A percentile compares a stretch with the other conserved stretches of the same genome.
phyloP scores from a whole-genome alignment of 1,284 basidiomycete species.

The Vanrija pseudolonga region DNA sequence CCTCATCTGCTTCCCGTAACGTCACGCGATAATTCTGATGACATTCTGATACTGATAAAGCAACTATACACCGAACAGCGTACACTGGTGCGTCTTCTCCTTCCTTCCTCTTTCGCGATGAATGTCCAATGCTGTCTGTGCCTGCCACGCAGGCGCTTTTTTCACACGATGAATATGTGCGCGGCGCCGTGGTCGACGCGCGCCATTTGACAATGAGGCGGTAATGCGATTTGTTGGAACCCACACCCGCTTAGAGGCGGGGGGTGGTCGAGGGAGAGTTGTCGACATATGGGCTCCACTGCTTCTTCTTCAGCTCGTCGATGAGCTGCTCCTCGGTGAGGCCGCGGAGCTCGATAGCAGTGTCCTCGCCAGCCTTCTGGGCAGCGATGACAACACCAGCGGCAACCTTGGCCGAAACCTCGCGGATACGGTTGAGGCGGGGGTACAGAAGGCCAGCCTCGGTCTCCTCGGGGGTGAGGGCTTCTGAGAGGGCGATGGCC shows the following conservation, averaged over 20 bases:
- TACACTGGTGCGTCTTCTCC: background rate
- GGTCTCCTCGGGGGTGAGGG: slow-evolving; percentile 69
- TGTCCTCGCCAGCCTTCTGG: slow-evolving; percentile 59
- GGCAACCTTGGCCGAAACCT: slow-evolving; percentile 74
- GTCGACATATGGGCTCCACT: slow-evolving; percentile 28
- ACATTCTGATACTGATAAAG: too few relatives aligned
- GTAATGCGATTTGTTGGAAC: too few relatives aligned
- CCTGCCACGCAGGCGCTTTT: too few relatives aligned
- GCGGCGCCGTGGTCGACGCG: background rate
- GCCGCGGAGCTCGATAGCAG: slow-evolving; percentile 23
- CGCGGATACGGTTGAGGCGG: slow-evolving; percentile 70
- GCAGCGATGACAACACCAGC: slow-evolving; percentile 69
- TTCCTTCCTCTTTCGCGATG: background rate
- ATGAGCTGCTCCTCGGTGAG: slow-evolving; percentile 29
- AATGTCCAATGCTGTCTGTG: too few relatives aligned
- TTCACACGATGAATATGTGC: background rate
- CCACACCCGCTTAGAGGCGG: slow-evolving; percentile 4
- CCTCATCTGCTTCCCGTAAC: too few relatives aligned
- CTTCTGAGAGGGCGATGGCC: slow-evolving; percentile 69
- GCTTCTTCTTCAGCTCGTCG: slow-evolving; percentile 25
- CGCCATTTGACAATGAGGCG: background rate
- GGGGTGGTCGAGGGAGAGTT: background rate
- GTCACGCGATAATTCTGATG: background rate
- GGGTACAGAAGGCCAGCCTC: slow-evolving; percentile 67
- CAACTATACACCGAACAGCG: background rate